A percentile compares a stretch with the other conserved stretches of the same genome.
Evolutionary conservation across 208 protist species (phyloP).

Genomic region (Sergeia podlipaevii): DNA sequence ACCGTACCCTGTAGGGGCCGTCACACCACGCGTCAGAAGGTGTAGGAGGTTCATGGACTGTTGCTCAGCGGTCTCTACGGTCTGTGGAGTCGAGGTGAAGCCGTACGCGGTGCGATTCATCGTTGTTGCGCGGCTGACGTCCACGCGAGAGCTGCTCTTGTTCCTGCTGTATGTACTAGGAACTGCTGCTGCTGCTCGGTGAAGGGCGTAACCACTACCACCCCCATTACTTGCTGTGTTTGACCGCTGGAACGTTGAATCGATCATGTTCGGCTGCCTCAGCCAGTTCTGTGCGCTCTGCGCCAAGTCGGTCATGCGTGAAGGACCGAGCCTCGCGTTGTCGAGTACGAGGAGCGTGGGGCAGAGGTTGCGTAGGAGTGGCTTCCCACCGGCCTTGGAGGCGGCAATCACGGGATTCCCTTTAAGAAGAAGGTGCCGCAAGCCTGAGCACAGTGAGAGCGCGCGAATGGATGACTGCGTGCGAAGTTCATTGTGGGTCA

Average conservation of each 20-base stretch:
- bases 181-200: background rate
- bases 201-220: background rate
- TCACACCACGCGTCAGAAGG: conserved; percentile 64
- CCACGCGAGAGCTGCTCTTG: no score
- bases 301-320: conserved; percentile 36
- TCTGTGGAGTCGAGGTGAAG: background rate
- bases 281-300: conserved; percentile 22
- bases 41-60: conserved; percentile 52
- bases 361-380: conserved; percentile 80
- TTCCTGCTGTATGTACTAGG: no score
- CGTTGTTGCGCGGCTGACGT: background rate
- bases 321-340: conserved; percentile 39
- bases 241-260: no score
- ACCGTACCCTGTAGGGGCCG: conserved; percentile 54
- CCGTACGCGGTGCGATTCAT: background rate
- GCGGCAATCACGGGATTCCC: conserved; percentile 71
- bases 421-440: conserved; percentile 63
- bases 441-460: conserved; percentile 59
- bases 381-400: conserved; percentile 18
- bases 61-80: conserved; percentile 3
- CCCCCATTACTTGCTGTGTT: background rate
- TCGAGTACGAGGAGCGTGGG: conserved; percentile 71
- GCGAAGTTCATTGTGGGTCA: conserved; percentile 63
- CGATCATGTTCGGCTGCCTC: conserved; percentile 29
- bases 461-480: conserved; percentile 52